Base-by-base conservation (phyloP, 352 stramenopile species). In the Phytopythium helicoides region DNA sequence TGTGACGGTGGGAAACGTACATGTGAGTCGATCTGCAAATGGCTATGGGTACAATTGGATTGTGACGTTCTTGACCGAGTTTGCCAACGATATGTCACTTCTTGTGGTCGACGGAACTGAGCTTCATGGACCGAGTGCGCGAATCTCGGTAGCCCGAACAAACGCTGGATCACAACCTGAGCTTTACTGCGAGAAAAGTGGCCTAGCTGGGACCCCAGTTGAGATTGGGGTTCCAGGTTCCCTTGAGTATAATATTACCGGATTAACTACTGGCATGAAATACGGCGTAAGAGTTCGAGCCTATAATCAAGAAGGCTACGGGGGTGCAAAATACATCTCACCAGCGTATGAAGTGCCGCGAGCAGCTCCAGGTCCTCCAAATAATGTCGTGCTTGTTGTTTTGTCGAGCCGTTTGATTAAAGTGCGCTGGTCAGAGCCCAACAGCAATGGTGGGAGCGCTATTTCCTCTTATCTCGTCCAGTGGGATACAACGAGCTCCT, bases 11-110 rank as follows among this genome's bases (percentile, higher is more conserved):
- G 80, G 87, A 12, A 68, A 87, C 42, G 94, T 99, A 3, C 71
- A 85, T 28, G 94, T 99, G 3, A 83, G 67, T 2, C 69, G 89
- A 3, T 87, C 77, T 11, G 4, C 34, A 3, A 99, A 99, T 56
- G 96, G 95, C 33, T 98, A 97, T 64, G 96, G 96, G 1, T 96
- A 89, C 71, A 98, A 98, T 55, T 99, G 95, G 87, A 61, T 96
- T 35, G 76, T 99, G 23, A 98, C 85, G 10, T 99, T 99, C 66
- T 18, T 96, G 11, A 89, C 71, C 12, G 87, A 97, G 14, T 62
- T 95, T 19, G 88, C 78, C 25, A 73, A 70, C 41, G 76, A 96
- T 11, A 63, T 96, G 9, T 79, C 73, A 9, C 54, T 97, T 6
- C 69, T 98, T 12, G 82, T 64, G n/a, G 78, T 97, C 0, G 91